These are phyloP conservation scores for Cryphonectria radicalis DNA, from an alignment of 2,329 filamentous ascomycete species.

Conservation along the genomic window DNA sequence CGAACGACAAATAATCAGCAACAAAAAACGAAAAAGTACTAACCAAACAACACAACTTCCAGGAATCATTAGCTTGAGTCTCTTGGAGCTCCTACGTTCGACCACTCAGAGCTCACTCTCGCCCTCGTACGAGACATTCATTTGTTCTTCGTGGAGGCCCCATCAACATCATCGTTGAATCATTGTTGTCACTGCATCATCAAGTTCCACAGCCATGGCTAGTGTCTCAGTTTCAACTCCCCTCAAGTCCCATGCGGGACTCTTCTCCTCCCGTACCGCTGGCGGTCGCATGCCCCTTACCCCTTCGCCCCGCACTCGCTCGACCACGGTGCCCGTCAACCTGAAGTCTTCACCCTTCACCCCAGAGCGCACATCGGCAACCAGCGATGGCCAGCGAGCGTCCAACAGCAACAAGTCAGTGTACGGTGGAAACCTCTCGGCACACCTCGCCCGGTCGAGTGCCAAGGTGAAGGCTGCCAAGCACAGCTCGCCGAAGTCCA, in stretches of 20 bases:
- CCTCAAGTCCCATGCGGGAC: conserved; percentile 89
- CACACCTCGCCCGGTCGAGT: conserved; percentile 74
- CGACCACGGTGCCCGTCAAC: conserved; percentile 54
- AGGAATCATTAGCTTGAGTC: conserved; percentile 64
- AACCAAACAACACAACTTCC: conserved; percentile 47
- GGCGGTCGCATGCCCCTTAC: conserved; percentile 94
- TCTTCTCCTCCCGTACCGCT: conserved; percentile 91
- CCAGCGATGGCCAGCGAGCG: conserved; percentile 54
- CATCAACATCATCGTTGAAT: conserved; percentile 31
- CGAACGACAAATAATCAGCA: conserved; percentile 45
- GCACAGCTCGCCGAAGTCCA: conserved; percentile 93
- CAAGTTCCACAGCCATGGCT: conserved; percentile 67
- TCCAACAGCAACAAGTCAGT: conserved; percentile 71
- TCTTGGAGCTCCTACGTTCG: conserved; percentile 58
- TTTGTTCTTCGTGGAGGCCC: conserved; percentile 52
- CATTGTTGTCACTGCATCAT: conserved; percentile 41
- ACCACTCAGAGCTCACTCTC: conserved; percentile 45
- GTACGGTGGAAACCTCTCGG: conserved; percentile 78
- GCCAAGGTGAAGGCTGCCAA: conserved; percentile 73
- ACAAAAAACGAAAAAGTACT: conserved; percentile 44
- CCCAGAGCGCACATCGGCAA: conserved; percentile 63
- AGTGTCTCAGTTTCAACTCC: conserved; percentile 82
- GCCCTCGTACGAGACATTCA: conserved; percentile 49
- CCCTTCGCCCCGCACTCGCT: conserved; percentile 77
- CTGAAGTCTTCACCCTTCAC: conserved; percentile 76